phyloP scores from a whole-genome alignment of 805 yeast species.

The Yarrowia sp. region DNA sequence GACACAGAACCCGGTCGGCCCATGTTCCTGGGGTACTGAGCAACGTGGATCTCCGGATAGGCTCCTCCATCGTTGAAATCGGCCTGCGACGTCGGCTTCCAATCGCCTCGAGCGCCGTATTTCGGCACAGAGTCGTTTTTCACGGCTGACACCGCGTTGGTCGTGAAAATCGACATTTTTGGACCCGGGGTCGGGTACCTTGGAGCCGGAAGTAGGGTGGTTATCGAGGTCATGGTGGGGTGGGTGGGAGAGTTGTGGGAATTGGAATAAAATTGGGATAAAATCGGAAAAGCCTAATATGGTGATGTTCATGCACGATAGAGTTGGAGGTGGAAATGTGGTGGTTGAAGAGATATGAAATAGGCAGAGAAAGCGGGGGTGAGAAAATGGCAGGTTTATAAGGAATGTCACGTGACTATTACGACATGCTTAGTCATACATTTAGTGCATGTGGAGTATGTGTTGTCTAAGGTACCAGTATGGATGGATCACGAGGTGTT shows the following conservation, averaged over 20 bases:
- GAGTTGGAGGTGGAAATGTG: constrained; percentile 2
- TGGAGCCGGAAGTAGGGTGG: constrained; percentile 18
- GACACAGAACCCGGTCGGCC: constrained; percentile 43
- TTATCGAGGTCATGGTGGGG: constrained; percentile 16
- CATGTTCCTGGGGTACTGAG: constrained; percentile 50
- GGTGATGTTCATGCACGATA: constrained; percentile 20
- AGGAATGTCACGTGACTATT: too few species aligned
- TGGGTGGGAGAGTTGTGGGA: background rate
- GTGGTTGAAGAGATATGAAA: too few species aligned
- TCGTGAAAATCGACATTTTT: constrained; percentile 22
- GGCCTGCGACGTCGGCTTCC: constrained; percentile 45
- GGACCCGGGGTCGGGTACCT: constrained; percentile 35
- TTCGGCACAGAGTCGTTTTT: constrained; percentile 40
- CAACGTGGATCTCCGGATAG: constrained; percentile 49
- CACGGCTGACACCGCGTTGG: background rate
- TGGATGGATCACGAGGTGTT: too few species aligned
- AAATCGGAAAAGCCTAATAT: background rate
- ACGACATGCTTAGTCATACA: too few species aligned
- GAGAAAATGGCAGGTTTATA: too few species aligned
- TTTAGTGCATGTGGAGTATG: too few species aligned
- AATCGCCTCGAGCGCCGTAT: constrained; percentile 46
- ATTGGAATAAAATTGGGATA: background rate
- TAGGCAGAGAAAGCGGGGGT: too few species aligned
- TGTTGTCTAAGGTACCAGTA: too few species aligned
- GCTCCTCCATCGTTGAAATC: constrained; percentile 52